phyloP scores from a whole-genome alignment of 306 rosid genomes.

The Purshia tridentata region DNA sequence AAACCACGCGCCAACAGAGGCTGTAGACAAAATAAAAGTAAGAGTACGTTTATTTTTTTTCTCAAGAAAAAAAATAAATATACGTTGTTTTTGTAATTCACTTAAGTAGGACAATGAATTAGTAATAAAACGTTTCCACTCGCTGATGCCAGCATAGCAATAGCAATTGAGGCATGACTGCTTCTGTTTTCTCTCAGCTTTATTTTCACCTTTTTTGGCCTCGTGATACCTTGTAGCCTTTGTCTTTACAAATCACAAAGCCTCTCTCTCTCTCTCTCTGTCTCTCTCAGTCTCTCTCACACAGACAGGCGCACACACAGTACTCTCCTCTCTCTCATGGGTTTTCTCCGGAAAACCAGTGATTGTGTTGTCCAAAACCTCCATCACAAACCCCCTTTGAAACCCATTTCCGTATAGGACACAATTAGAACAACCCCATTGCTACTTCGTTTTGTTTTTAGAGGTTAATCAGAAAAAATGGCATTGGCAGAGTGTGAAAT shows the following conservation, averaged over 20 bases:
- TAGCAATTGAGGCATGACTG: not conserved
- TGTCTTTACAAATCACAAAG: conserved; percentile 23
- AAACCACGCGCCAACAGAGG: conserved; percentile 4
- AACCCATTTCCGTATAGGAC: conserved; percentile 17
- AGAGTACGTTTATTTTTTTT: not conserved
- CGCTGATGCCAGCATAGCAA: conserved; percentile 29
- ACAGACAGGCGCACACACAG: not conserved
- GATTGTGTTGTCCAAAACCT: conserved; percentile 16
- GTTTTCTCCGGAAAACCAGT: conserved; percentile 8
- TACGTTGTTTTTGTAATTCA: conserved; percentile 6
- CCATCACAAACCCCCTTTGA: not conserved
- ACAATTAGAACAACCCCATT: conserved; percentile 20
- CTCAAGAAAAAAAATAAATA: not conserved
- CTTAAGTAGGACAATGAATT: not conserved
- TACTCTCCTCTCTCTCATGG: conserved; percentile 39
- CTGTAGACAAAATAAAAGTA: not conserved
- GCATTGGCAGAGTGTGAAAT: conserved; percentile 1
- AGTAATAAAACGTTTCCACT: conserved; percentile 24
- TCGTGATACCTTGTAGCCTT: conserved; percentile 40
- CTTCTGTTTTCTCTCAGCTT: conserved; percentile 30
- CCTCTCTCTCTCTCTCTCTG: conserved; percentile 2
- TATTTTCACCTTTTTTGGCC: conserved; percentile 34
- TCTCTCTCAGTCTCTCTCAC: conserved; percentile 2
- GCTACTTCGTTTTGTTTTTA: conserved; percentile 5
- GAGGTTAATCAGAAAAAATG: conserved; percentile 27